These are phyloP conservation scores for Pyrenochaeta sp. DNA, from an alignment of 2,329 filamentous ascomycete genomes.

Conservation along the genomic window DNA sequence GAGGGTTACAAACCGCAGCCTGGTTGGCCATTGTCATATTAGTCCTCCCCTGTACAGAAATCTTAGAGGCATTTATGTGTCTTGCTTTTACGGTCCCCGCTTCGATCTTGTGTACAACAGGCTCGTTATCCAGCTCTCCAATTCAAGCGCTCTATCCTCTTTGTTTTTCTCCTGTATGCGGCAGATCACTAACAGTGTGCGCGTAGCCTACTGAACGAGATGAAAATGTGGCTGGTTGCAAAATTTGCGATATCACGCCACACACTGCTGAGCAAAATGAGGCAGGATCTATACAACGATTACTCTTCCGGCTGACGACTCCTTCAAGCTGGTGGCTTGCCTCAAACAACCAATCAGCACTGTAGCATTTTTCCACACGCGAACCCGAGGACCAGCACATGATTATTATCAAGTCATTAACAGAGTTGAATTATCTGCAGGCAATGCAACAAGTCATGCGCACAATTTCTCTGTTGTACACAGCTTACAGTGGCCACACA, in stretches of 20 bases:
- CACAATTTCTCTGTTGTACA: not conserved
- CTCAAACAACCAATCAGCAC: not conserved
- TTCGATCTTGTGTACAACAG: slow-evolving; percentile 24
- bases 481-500: slow-evolving; percentile 1
- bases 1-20: slow-evolving; percentile 33
- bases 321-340: not conserved
- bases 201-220: not conserved
- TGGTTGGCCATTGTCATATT: slow-evolving; percentile 45
- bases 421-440: not conserved
- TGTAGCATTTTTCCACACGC: not conserved
- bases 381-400: not conserved
- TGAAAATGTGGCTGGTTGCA: not conserved
- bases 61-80: slow-evolving; percentile 44
- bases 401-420: not conserved
- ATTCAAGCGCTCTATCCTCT: slow-evolving; percentile 22
- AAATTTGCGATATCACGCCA: slow-evolving; percentile 5
- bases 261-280: slow-evolving; percentile 5
- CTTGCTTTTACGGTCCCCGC: slow-evolving; percentile 21
- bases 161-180: not conserved
- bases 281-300: slow-evolving; percentile 1
- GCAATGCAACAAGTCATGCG: not conserved
- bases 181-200: not conserved
- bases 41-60: slow-evolving; percentile 51
- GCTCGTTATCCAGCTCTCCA: slow-evolving; percentile 29
- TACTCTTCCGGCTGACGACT: not conserved